Conservation (phyloP, 495 filamentous ascomycete genomes). For the Achaetomiella virescens region DNA sequence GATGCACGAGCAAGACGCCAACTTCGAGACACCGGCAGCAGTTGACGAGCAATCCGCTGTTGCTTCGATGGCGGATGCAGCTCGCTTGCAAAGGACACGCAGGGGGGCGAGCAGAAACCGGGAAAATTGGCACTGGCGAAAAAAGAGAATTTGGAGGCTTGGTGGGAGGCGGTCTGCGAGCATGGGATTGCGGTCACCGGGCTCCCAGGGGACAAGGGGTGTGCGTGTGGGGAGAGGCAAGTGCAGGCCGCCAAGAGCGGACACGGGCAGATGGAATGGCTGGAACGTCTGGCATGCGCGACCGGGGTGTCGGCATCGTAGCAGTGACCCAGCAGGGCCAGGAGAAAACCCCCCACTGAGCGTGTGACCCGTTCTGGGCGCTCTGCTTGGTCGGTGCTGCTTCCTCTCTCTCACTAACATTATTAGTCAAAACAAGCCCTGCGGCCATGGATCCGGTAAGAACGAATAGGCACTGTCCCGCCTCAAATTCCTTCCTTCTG, state of each 20-base stretch:
- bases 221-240: neutral
- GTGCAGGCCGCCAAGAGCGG: conserved; percentile 6
- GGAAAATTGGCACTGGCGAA: conserved; percentile 9
- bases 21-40: no score
- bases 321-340: no score
- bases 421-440: conserved; percentile 17
- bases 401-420: no score
- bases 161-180: conserved; percentile 24
- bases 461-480: neutral
- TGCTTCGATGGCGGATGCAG: neutral
- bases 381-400: conserved; percentile 22
- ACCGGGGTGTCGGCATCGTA: conserved; percentile 14
- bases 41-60: neutral
- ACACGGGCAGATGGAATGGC: conserved; percentile 17
- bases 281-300: neutral
- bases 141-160: conserved; percentile 11
- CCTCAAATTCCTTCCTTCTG: neutral
- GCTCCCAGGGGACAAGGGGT: neutral
- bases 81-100: neutral
- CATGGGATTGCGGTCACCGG: conserved; percentile 21
- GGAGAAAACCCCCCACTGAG: conserved; percentile 1
- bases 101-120: conserved; percentile 18
- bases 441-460: conserved; percentile 5
- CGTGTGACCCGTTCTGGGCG: conserved; percentile 24
- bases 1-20: no score